Evolutionary conservation across 78 protist genomes (phyloP), one percentile per base, ranked within the genome.

Genomic region (Chrysochromulina tobinii): DNA sequence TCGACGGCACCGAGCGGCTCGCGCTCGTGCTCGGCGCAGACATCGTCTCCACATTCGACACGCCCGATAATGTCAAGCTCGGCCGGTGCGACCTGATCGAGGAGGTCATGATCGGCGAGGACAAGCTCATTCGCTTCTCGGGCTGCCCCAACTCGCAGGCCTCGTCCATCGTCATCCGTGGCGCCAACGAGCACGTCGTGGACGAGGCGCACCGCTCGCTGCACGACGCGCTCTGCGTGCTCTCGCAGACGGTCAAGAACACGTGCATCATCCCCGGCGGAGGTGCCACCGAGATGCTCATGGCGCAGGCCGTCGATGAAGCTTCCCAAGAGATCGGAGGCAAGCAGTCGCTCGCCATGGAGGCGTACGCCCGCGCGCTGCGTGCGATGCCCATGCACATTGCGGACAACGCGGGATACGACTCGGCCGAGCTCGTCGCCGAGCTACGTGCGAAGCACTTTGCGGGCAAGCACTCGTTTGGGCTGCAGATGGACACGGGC

Each of bases 201-300:
- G 99, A 98, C 67, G 99, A 99, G 94, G 99, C 99, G 67, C 99
- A 99, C 92, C 95, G 99, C 58, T 98, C 99, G 53, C 94, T 99
- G 57, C 99, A 98, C 96, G 99, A 99, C 93, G 99, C 99, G 9
- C 98, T 99, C 58, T 97, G 99, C 94, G 99, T 99, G 7, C 95
- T 99, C 18, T 59, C 96, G 27, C 97, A 95, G 54, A 95, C 98
- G 6, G 96, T 97, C 20, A 87, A 84, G 84, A 1, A 98, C 92
- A 81, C 98, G 20, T 87, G 96, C 51, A 83, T 95, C 21, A 95
- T 98, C 64, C 95, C 92, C 53, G 99, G 99, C 25, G 99, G 99
- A 68, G 99, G 99, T 57, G 93, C 97, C 89, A 27, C 96, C 15
- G 99, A 99, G 93, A 95, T 97, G 97, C 66, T 94, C 66, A 98